Percentiles rank a stretch among this genome's conserved stretches.
Conservation (phyloP, 163 green algal genomes). For the Coccomyxa subellipsoidea region DNA sequence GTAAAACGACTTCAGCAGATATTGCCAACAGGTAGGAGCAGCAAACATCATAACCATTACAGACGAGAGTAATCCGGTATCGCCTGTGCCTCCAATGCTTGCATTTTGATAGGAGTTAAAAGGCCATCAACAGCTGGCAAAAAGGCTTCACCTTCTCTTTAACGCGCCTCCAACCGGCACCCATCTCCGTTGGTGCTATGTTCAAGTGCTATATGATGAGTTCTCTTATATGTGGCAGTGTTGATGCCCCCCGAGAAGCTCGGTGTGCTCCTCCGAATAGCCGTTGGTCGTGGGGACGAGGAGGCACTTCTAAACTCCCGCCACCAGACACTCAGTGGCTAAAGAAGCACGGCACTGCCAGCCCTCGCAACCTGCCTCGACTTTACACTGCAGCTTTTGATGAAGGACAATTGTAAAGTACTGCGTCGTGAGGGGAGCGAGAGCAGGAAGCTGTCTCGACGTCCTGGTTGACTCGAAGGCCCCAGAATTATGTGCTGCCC, state of each 20-base stretch:
- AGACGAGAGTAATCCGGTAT: neutral
- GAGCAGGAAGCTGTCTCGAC: too few species aligned
- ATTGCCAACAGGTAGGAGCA: neutral
- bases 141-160: conserved; percentile 35
- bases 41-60: neutral
- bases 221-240: neutral
- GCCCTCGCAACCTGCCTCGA: too few species aligned
- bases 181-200: conserved; percentile 25
- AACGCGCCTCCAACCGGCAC: conserved; percentile 47
- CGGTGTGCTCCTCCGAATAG: neutral
- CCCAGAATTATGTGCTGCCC: too few species aligned
- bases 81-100: neutral
- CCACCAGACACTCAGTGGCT: neutral
- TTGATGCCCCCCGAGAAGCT: neutral
- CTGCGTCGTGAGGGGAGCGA: too few species aligned
- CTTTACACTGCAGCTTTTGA: too few species aligned
- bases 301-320: neutral
- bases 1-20: neutral
- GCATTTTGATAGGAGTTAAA: neutral
- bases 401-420: too few species aligned
- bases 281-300: neutral
- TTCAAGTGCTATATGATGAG: neutral
- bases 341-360: neutral
- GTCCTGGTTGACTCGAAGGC: too few species aligned
- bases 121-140: neutral